Conservation (phyloP, 1,284 basidiomycete species). For the Ceratobasidium sp. region DNA sequence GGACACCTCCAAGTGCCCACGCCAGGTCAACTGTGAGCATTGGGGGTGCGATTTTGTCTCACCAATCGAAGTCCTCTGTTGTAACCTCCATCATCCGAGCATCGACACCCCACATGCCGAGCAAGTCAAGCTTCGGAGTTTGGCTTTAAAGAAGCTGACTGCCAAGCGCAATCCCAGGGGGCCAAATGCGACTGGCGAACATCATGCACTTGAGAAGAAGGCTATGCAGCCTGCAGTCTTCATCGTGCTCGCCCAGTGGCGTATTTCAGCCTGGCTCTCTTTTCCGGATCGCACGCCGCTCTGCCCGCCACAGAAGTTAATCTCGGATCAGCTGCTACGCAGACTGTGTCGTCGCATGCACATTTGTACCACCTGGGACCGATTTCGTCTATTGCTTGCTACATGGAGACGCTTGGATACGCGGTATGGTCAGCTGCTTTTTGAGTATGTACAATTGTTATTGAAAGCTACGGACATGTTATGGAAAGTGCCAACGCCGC, state of each 20-base stretch:
- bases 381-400: background rate
- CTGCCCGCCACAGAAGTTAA: background rate
- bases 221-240: background rate
- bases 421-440: background rate
- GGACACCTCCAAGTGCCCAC: background rate
- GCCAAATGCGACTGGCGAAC: background rate
- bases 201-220: background rate
- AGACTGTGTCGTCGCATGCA: background rate
- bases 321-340: background rate
- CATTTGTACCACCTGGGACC: background rate
- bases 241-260: slow-evolving; percentile 1
- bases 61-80: background rate
- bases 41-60: background rate
- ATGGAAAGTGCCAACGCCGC: background rate
- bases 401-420: background rate
- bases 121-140: background rate
- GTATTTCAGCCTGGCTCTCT: background rate
- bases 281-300: background rate
- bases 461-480: background rate
- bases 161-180: background rate
- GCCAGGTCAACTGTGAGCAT: background rate
- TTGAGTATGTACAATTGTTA: background rate
- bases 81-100: background rate
- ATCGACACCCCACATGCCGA: background rate
- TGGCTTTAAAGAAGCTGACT: background rate